Conservation (phyloP, 2,329 filamentous ascomycete species). For the Verruconis gallopava region DNA sequence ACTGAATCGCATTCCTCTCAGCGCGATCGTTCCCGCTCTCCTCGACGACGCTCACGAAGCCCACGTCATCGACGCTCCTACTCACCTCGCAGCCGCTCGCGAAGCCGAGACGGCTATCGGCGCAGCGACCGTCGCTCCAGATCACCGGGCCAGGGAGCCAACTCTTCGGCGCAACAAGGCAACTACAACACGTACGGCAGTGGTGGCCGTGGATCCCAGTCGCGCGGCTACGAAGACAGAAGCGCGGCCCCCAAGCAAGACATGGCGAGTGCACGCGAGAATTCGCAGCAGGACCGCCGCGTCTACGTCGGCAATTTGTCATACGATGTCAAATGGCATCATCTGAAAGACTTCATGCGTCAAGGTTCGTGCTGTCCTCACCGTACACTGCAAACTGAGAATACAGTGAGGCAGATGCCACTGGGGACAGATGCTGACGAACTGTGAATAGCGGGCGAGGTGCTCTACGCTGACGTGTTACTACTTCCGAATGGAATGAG, state of each 20-base stretch:
- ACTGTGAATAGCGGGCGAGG: slow-evolving; percentile 78
- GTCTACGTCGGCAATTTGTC: slow-evolving; percentile 99
- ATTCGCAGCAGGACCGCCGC: slow-evolving; percentile 94
- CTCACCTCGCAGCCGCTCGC: slow-evolving; percentile 56
- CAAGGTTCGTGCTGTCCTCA: slow-evolving; percentile 71
- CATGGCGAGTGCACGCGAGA: slow-evolving; percentile 89
- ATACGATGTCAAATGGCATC: slow-evolving; percentile 99
- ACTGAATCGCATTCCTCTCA: slow-evolving; percentile 5
- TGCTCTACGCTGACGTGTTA: slow-evolving; percentile 98
- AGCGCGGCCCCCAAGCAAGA: slow-evolving; percentile 69
- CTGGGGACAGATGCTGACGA: slow-evolving; percentile 8
- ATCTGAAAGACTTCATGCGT: slow-evolving; percentile 99
- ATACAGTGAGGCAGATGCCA: slow-evolving; percentile 11
- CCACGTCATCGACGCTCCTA: slow-evolving; percentile 43
- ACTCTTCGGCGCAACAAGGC: slow-evolving; percentile 46
- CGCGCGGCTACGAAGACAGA: slow-evolving; percentile 71
- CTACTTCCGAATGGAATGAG: slow-evolving; percentile 99
- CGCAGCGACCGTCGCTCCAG: slow-evolving; percentile 46
- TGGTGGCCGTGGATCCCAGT: slow-evolving; percentile 34
- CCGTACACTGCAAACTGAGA: too few relatives aligned
- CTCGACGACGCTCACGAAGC: slow-evolving; percentile 46
- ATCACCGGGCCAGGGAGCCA: slow-evolving; percentile 57
- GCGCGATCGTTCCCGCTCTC: slow-evolving; percentile 46
- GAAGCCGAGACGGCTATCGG: slow-evolving; percentile 51
- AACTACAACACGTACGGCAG: slow-evolving; percentile 49